Evolutionary conservation across 495 filamentous ascomycete species (phyloP).

Genomic region (Trichoderma orchidacearum): DNA sequence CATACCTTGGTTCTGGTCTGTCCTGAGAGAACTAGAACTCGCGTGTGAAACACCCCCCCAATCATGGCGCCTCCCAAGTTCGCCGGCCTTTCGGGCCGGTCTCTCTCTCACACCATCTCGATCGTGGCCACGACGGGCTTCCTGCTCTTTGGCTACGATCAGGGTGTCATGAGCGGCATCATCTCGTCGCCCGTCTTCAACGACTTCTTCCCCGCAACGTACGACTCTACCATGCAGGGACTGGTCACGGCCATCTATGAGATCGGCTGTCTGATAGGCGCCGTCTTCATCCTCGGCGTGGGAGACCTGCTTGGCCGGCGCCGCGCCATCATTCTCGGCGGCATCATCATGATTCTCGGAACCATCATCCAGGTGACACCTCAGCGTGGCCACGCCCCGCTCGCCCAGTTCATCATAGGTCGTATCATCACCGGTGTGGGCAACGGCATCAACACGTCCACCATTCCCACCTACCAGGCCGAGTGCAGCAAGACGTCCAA

Average conservation of each 20-base stretch:
- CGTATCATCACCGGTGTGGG: slow-evolving; percentile 51
- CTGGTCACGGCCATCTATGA: slow-evolving; percentile 54
- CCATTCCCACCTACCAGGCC: slow-evolving; percentile 61
- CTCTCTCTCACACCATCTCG: slow-evolving; percentile 49
- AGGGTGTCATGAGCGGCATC: slow-evolving; percentile 65
- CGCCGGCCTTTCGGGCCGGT: slow-evolving; percentile 50
- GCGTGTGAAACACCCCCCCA: no score
- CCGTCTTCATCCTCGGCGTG: slow-evolving; percentile 45
- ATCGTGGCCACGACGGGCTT: slow-evolving; percentile 61
- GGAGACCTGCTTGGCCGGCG: slow-evolving; percentile 50
- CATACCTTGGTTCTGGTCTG: background rate
- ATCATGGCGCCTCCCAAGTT: slow-evolving; percentile 32
- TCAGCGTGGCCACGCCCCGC: slow-evolving; percentile 24
- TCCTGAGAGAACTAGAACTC: background rate
- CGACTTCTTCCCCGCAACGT: slow-evolving; percentile 52
- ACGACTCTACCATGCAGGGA: slow-evolving; percentile 22
- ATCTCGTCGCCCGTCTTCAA: slow-evolving; percentile 63
- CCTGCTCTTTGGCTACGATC: slow-evolving; percentile 61
- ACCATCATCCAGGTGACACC: slow-evolving; percentile 42
- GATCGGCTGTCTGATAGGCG: slow-evolving; percentile 55
- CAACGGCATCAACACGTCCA: slow-evolving; percentile 35
- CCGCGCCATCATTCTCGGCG: slow-evolving; percentile 45
- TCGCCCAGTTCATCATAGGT: slow-evolving; percentile 48
- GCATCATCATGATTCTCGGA: slow-evolving; percentile 41
- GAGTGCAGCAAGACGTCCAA: slow-evolving; percentile 51